Evolutionary conservation across 495 filamentous ascomycete genomes (phyloP).

Genomic region (Podospora australis): DNA sequence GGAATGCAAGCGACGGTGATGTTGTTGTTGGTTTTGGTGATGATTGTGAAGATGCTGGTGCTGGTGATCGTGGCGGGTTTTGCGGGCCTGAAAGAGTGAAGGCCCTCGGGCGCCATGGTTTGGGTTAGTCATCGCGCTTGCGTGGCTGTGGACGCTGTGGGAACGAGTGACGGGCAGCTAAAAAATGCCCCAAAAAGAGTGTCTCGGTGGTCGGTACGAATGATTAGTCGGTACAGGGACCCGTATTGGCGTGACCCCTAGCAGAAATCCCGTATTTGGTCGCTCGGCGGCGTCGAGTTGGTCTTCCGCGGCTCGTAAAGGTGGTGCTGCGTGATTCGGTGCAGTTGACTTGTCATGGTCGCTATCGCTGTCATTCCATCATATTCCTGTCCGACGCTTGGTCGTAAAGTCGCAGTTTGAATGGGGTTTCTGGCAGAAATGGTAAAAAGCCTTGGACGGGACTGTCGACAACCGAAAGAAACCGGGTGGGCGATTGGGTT

Average conservation of each 20-base stretch:
- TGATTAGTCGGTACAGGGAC: slow-evolving; percentile 8
- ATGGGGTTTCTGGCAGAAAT: no score
- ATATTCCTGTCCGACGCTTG: slow-evolving; percentile 6
- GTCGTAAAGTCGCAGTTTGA: no score
- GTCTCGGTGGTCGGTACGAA: slow-evolving; percentile 3
- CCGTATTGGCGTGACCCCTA: slow-evolving; percentile 9
- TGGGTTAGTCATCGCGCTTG: slow-evolving; percentile 42
- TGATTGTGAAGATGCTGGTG: slow-evolving; percentile 19
- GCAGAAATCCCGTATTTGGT: slow-evolving; percentile 24
- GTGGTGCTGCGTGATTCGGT: slow-evolving; percentile 13
- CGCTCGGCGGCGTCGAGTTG: slow-evolving; percentile 11
- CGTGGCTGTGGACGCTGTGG: slow-evolving; percentile 21
- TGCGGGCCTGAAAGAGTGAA: slow-evolving; percentile 50
- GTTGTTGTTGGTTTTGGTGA: slow-evolving; percentile 23
- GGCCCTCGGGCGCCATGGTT: slow-evolving; percentile 32
- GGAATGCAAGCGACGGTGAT: slow-evolving; percentile 23
- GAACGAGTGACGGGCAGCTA: slow-evolving; percentile 11
- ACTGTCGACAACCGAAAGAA: no score
- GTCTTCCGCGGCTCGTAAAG: slow-evolving; percentile 19
- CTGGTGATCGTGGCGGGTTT: slow-evolving; percentile 13
- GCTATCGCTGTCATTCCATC: slow-evolving; percentile 16
- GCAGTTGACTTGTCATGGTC: slow-evolving; percentile 25
- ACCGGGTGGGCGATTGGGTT: no score
- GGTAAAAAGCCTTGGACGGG: no score
- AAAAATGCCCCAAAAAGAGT: slow-evolving; percentile 12